Evolutionary conservation across 108 stramenopile species (phyloP).

Genomic region (Stephanodiscus triporus): DNA sequence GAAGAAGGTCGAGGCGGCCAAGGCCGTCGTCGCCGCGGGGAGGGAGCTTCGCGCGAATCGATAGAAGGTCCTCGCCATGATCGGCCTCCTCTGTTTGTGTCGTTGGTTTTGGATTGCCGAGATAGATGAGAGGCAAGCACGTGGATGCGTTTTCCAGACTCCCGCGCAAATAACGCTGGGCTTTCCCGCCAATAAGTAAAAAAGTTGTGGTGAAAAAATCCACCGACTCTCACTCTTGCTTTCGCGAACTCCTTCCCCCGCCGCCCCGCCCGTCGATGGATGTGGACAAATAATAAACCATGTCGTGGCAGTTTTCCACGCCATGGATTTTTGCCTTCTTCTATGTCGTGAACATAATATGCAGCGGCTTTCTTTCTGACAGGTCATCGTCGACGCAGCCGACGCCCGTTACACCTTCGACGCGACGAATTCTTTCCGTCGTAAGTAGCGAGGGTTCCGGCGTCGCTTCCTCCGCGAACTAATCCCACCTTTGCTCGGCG

Average conservation of each 20-base stretch:
- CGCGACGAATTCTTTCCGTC: background rate
- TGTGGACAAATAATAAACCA: background rate
- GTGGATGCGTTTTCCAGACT: too few relatives aligned
- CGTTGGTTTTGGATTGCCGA: too few relatives aligned
- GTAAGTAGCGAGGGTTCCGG: too few relatives aligned
- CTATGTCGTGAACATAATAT: background rate
- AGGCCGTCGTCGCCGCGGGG: background rate
- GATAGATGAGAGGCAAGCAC: too few relatives aligned
- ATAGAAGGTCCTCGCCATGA: background rate
- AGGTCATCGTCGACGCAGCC: background rate
- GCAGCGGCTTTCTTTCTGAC: background rate
- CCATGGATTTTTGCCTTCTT: background rate
- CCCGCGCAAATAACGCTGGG: too few relatives aligned
- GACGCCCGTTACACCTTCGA: background rate
- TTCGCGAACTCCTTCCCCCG: background rate
- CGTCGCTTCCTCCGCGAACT: too few relatives aligned
- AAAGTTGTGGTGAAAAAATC: too few relatives aligned
- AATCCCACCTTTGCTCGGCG: background rate
- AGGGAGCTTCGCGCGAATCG: background rate
- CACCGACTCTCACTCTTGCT: too few relatives aligned
- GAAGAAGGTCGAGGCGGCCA: slow-evolving; percentile 1
- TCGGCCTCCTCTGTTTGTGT: too few relatives aligned
- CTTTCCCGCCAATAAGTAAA: too few relatives aligned
- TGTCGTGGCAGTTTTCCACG: background rate
- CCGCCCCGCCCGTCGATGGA: background rate